These are phyloP conservation scores for Paramecium sonneborni DNA, from an alignment of 73 alveolate species.

Conservation along the genomic window DNA sequence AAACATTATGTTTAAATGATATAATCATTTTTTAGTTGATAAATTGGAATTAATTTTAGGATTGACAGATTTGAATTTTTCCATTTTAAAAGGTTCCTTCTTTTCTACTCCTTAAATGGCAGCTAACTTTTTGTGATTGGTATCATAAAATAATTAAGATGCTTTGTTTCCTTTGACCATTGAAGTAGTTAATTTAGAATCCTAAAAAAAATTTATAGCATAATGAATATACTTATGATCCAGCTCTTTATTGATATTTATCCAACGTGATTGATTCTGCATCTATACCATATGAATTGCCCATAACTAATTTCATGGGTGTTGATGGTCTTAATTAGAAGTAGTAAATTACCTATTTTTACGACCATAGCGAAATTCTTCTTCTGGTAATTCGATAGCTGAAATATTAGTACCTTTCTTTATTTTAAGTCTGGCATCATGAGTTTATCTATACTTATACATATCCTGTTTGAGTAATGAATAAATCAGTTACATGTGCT, in stretches of 20 bases:
- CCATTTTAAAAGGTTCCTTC: conserved; percentile 61
- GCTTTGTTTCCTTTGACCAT: neutral
- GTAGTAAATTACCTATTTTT: conserved; percentile 28
- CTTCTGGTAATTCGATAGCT: conserved; percentile 56
- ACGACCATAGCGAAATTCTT: conserved; percentile 63
- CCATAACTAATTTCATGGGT: conserved; percentile 76
- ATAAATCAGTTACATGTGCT: conserved; percentile 58
- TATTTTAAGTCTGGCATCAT: conserved; percentile 44
- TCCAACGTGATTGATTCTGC: conserved; percentile 60
- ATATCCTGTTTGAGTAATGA: neutral
- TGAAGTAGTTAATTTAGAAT: neutral
- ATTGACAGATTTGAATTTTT: conserved; percentile 54
- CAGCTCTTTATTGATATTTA: conserved; percentile 19
- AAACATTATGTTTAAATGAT: neutral
- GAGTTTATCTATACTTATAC: conserved; percentile 20
- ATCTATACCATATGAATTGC: conserved; percentile 72
- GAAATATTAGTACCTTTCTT: conserved; percentile 29
- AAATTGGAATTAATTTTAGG: conserved; percentile 35
- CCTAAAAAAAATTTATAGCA: neutral
- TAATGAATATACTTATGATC: neutral
- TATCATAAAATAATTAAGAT: neutral
- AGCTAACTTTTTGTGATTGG: conserved; percentile 44
- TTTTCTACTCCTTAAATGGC: conserved; percentile 20
- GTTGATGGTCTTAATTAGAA: conserved; percentile 74
- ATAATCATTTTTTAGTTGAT: neutral